Evolutionary conservation across 2,329 filamentous ascomycete species (phyloP), one percentile per base, ranked within the genome.

Genomic region (Verticillium tricorpus): DNA sequence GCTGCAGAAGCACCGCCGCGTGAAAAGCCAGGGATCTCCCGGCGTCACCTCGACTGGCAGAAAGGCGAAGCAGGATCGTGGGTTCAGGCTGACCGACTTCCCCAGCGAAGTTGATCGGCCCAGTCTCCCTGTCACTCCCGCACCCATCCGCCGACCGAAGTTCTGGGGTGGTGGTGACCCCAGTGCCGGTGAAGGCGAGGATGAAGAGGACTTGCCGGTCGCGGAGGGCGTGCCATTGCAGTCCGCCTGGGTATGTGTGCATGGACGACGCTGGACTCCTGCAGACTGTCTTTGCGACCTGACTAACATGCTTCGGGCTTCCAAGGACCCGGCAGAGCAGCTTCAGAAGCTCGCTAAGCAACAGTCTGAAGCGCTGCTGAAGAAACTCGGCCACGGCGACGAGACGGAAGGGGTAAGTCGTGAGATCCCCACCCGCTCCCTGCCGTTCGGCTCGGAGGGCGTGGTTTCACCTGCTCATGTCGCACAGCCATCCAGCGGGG

Each of bases 211-310:
- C 70, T 80, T 97, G 67, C 92, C 92, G 64, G 80, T 81, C 66
- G 93, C 93, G 58, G 86, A 91, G 73, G 93, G 92, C 59, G 93
- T 97, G 66, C 93, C 93, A 65, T 82, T 86, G 74, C 93, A 97
- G 83, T 84, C 86, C 73, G 92, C 97, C 76, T 97, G 94, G 94
- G 93, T 97, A 92, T 89, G 92, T 92, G 82, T 82, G 77, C 82
- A 85, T 71, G 82, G 82, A 65, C 74, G 72, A 65, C 69, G 71
- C 67, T 85, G 81, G 78, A 72, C 68, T 64, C 78, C 78, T 65
- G 73, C 76, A 70, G 82, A 84, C 74, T 85, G 82, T 75, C 77
- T 79, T 68, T 86, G 82, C 75, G 77, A 81, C 67, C 72, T 84
- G 71, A 77, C 82, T 85, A 84, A 86, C 80, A 68, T 79, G 70